Evolutionary conservation across 108 stramenopile species (phyloP).

Genomic region (Mediolabrus comicus): DNA sequence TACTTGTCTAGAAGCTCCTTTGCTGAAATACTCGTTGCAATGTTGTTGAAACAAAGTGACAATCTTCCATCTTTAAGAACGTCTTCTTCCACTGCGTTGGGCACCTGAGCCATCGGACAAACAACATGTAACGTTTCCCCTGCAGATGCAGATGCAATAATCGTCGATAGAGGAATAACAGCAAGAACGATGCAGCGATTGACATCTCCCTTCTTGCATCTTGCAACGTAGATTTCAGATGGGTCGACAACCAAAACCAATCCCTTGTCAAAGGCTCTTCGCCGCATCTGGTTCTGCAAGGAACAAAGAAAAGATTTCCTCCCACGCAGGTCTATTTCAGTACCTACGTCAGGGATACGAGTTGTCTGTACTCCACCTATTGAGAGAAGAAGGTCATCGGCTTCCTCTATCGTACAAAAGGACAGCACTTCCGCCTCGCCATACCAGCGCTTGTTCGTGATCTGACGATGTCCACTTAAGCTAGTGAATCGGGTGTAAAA

Average conservation of each 20-base stretch:
- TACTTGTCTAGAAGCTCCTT: slow-evolving; percentile 65
- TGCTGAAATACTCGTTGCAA: slow-evolving; percentile 51
- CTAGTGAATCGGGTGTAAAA: slow-evolving; percentile 26
- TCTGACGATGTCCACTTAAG: neutral
- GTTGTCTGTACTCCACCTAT: slow-evolving; percentile 57
- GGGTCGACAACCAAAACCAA: slow-evolving; percentile 66
- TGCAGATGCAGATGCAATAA: slow-evolving; percentile 47
- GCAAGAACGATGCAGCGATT: slow-evolving; percentile 57
- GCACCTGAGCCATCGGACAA: slow-evolving; percentile 10
- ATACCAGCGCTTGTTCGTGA: slow-evolving; percentile 15
- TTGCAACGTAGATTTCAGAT: slow-evolving; percentile 65
- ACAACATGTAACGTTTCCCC: neutral
- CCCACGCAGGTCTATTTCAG: slow-evolving; percentile 72
- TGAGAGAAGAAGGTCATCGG: slow-evolving; percentile 54
- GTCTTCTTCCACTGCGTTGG: slow-evolving; percentile 24
- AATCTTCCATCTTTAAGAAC: slow-evolving; percentile 70
- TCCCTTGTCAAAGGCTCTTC: neutral
- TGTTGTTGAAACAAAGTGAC: slow-evolving; percentile 63
- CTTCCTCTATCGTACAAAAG: slow-evolving; percentile 47
- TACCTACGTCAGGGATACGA: slow-evolving; percentile 40
- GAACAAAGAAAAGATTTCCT: slow-evolving; percentile 64
- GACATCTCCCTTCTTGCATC: slow-evolving; percentile 26
- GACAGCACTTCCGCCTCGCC: slow-evolving; percentile 19
- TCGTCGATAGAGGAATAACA: slow-evolving; percentile 50
- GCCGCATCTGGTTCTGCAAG: slow-evolving; percentile 7